phyloP scores from a whole-genome alignment of 2,329 filamentous ascomycete species.

The Trichoderma lentiforme region DNA sequence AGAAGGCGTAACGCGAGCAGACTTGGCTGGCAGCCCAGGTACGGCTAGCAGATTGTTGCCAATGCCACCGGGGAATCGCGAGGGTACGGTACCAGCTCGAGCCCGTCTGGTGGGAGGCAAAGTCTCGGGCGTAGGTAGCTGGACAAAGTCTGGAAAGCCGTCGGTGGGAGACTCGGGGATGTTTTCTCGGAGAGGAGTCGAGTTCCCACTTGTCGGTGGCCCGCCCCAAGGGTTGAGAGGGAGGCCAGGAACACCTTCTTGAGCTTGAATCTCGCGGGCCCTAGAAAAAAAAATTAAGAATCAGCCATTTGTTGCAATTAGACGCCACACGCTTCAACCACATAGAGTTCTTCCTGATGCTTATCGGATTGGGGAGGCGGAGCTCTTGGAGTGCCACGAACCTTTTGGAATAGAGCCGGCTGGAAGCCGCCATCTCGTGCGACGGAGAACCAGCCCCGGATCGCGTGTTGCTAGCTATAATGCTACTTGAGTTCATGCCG shows the following conservation, averaged over 20 bases:
- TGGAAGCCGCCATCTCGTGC: conserved; percentile 73
- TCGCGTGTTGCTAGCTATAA: conserved; percentile 61
- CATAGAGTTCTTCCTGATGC: not conserved
- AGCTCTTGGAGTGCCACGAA: conserved; percentile 45
- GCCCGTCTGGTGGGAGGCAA: conserved; percentile 72
- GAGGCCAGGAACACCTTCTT: conserved; percentile 76
- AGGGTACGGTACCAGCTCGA: conserved; percentile 93
- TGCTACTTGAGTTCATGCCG: conserved; percentile 55
- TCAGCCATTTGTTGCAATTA: not conserved
- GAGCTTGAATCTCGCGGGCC: conserved; percentile 93
- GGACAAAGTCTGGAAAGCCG: conserved; percentile 87
- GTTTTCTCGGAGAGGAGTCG: conserved; percentile 91
- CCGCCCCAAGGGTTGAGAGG: conserved; percentile 82
- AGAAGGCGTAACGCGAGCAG: conserved; percentile 79
- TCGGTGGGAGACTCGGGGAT: conserved; percentile 96
- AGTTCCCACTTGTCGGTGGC: conserved; percentile 92
- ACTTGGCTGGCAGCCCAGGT: conserved; percentile 64
- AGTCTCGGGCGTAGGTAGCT: conserved; percentile 63
- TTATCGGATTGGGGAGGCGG: not conserved
- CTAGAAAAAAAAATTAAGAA: conserved; percentile 42
- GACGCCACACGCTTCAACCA: not conserved
- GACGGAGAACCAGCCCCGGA: conserved; percentile 94
- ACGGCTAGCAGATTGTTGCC: conserved; percentile 57
- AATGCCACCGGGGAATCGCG: conserved; percentile 74
- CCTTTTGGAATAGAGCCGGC: conserved; percentile 88